Evolutionary conservation across 495 filamentous ascomycete species (phyloP).

Genomic region (Corynascus novoguineensis): DNA sequence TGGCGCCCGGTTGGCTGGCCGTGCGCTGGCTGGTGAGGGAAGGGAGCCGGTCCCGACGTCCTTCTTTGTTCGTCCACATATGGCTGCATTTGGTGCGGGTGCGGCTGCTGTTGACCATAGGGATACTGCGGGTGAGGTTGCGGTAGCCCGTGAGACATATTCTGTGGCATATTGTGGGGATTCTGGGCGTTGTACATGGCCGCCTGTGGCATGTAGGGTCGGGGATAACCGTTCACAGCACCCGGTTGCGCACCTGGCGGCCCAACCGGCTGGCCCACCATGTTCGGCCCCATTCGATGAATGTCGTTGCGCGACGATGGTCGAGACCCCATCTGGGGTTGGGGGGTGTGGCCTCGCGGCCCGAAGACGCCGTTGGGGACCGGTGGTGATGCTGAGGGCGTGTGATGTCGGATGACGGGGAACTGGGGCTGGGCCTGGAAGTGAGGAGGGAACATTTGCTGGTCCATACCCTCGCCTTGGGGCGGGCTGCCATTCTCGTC

Average conservation of each 20-base stretch:
- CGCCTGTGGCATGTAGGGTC: conserved; percentile 80
- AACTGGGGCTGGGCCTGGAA: conserved; percentile 70
- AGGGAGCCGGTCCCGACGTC: conserved; percentile 54
- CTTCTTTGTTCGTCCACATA: conserved; percentile 66
- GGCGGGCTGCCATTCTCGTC: conserved; percentile 73
- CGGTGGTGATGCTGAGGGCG: conserved; percentile 84
- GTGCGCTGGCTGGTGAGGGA: conserved; percentile 41
- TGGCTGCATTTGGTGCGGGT: conserved; percentile 46
- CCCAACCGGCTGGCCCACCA: conserved; percentile 57
- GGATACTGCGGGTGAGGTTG: conserved; percentile 50
- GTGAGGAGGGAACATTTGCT: conserved; percentile 64
- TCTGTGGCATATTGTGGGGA: conserved; percentile 41
- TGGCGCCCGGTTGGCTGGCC: conserved; percentile 33
- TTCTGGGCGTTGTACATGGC: conserved; percentile 78
- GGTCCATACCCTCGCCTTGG: conserved; percentile 49
- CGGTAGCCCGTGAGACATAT: conserved; percentile 44
- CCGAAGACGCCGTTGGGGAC: conserved; percentile 71
- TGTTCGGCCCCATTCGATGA: conserved; percentile 65
- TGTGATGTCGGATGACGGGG: conserved; percentile 69
- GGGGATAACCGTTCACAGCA: conserved; percentile 68
- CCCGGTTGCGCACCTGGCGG: conserved; percentile 52
- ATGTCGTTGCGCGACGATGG: conserved; percentile 78
- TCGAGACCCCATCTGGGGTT: conserved; percentile 68
- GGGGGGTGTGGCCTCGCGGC: conserved; percentile 71
- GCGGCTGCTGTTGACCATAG: conserved; percentile 30